Percentiles rank a stretch among this genome's conserved stretches.
phyloP scores from a whole-genome alignment of 148 eudicot genomes.

The Gaultheria prostrata region DNA sequence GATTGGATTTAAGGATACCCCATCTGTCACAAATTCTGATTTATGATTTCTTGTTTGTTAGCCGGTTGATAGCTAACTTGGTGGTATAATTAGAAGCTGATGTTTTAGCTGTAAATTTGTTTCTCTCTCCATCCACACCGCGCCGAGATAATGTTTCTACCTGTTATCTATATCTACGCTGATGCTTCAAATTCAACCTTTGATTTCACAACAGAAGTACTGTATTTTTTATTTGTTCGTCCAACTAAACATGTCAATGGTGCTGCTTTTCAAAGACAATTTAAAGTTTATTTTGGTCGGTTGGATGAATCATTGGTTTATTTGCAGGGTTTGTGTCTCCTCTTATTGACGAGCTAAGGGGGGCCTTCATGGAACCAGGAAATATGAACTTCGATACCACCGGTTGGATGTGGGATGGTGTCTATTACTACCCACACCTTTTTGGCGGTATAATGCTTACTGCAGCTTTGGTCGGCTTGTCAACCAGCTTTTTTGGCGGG shows the following conservation, averaged over 20 bases:
- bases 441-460: constrained; percentile 88
- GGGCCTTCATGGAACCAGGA: constrained; percentile 37
- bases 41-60: not conserved
- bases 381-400: constrained; percentile 69
- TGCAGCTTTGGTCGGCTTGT: constrained; percentile 78
- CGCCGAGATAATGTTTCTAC: not conserved
- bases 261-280: not conserved
- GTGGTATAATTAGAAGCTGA: not conserved
- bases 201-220: not conserved
- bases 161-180: not conserved
- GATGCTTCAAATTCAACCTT: not conserved
- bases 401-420: constrained; percentile 71
- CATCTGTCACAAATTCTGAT: not conserved
- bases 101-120: not conserved
- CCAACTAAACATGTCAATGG: not conserved
- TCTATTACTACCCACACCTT: constrained; percentile 69
- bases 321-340: constrained; percentile 50
- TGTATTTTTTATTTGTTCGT: not conserved
- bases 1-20: not conserved
- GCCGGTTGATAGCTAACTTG: not conserved
- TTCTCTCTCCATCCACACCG: not conserved
- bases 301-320: not conserved
- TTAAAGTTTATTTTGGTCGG: not conserved
- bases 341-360: constrained; percentile 35
- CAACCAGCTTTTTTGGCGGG: constrained; percentile 76